Evolutionary conservation across 1,284 basidiomycete species (phyloP).

Genomic region (Trichosporon coremiiforme): DNA sequence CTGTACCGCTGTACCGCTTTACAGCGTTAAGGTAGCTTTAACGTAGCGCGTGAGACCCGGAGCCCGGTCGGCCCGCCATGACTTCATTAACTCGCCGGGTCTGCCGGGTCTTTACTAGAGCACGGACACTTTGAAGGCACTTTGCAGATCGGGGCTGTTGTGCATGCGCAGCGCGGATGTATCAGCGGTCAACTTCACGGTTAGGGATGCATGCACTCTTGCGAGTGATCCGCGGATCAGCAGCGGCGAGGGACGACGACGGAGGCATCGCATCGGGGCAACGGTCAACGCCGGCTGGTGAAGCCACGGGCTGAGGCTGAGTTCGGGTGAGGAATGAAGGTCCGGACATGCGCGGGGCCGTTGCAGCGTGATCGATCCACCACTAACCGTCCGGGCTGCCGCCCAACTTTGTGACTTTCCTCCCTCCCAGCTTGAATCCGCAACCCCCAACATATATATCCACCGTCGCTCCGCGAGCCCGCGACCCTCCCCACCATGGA

Average conservation of each 20-base stretch:
- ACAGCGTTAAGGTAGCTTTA: neutral
- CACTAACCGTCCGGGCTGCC: slow-evolving; percentile 1
- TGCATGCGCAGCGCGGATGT: slow-evolving; percentile 5
- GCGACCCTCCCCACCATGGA: slow-evolving; percentile 11
- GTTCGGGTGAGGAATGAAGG: slow-evolving; percentile 10
- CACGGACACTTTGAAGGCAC: neutral
- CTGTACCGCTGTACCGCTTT: neutral
- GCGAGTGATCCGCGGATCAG: neutral
- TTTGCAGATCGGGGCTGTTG: neutral
- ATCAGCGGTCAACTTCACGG: neutral
- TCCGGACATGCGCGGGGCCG: slow-evolving; percentile 14
- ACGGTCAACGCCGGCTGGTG: neutral
- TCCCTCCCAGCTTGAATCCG: neutral
- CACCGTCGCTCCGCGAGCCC: neutral
- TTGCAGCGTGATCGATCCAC: slow-evolving; percentile 10
- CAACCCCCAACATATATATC: slow-evolving; percentile 2
- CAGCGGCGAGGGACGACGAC: neutral
- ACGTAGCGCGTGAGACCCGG: neutral
- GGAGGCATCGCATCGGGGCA: neutral
- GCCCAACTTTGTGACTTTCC: neutral
- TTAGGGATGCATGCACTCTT: neutral
- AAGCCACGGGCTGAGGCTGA: neutral
- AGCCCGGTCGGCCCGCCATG: neutral
- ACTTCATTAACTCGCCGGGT: neutral
- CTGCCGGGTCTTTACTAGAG: neutral